Evolutionary conservation across 1,284 basidiomycete genomes (phyloP).

Genomic region (Paramarasmius palmivorus): DNA sequence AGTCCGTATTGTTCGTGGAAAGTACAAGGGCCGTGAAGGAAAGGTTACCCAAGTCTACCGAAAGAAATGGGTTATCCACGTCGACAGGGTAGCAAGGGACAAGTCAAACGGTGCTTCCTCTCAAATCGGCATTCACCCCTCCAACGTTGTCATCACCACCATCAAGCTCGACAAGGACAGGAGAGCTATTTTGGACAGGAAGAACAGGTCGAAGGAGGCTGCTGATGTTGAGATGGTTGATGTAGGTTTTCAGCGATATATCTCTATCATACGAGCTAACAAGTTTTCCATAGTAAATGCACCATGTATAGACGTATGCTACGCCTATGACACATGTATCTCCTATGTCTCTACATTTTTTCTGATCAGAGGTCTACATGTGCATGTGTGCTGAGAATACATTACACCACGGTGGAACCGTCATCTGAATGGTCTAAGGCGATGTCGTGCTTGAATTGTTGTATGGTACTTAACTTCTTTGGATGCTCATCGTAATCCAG

Average conservation of each 20-base stretch:
- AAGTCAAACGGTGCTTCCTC: constrained; percentile 96
- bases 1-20: constrained; percentile 94
- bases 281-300: no score
- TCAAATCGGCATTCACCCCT: constrained; percentile 95
- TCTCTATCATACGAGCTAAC: not conserved
- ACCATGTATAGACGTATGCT: no score
- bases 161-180: constrained; percentile 91
- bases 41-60: constrained; percentile 98
- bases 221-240: constrained; percentile 78
- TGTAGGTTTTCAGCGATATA: constrained; percentile 41
- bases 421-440: no score
- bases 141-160: constrained; percentile 93
- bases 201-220: constrained; percentile 67
- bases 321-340: no score
- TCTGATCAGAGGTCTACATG: no score
- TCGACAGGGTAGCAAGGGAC: constrained; percentile 97
- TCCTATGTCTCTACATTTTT: no score
- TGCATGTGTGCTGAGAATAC: no score
- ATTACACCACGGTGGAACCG: no score
- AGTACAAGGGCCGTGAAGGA: constrained; percentile 98
- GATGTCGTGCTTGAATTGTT: no score
- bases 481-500: no score
- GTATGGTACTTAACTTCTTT: no score
- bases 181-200: constrained; percentile 68
- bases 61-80: constrained; percentile 99